phyloP scores from a whole-genome alignment of 306 rosid genomes.

The Begonia loranthoides region DNA sequence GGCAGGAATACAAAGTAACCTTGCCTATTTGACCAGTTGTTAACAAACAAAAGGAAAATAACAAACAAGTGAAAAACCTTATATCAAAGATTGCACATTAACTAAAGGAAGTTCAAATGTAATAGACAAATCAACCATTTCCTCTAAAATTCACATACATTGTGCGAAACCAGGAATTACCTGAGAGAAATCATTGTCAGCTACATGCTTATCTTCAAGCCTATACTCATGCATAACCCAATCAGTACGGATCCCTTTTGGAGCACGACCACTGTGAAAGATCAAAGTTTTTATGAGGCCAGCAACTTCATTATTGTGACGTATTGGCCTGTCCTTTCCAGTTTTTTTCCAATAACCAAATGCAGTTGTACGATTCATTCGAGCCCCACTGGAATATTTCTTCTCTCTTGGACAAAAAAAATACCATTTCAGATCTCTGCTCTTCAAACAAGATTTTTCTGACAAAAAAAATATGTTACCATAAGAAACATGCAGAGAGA shows the following conservation, averaged over 20 bases:
- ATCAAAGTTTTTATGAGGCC: constrained; percentile 60
- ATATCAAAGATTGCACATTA: too few species aligned
- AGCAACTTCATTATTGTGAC: constrained; percentile 17
- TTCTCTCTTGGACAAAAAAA: constrained; percentile 47
- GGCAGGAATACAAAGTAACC: too few species aligned
- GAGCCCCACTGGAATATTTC: constrained; percentile 44
- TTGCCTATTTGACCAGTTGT: too few species aligned
- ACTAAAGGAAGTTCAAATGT: too few species aligned
- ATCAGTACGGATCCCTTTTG: constrained; percentile 48
- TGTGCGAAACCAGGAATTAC: constrained; percentile 18
- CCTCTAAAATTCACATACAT: too few species aligned
- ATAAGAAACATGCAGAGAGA: constrained; percentile 3
- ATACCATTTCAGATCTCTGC: constrained; percentile 58
- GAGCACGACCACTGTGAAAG: constrained; percentile 45
- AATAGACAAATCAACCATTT: too few species aligned
- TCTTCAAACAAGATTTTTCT: constrained; percentile 34
- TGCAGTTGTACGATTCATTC: constrained; percentile 42
- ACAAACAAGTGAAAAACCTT: too few species aligned
- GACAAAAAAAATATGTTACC: constrained; percentile 1
- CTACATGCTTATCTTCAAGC: constrained; percentile 30
- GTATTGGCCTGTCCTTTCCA: constrained; percentile 41
- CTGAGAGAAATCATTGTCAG: constrained; percentile 23
- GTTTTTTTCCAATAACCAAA: constrained; percentile 69
- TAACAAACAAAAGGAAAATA: too few species aligned
- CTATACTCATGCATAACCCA: constrained; percentile 90